phyloP scores from a whole-genome alignment of 2,329 filamentous ascomycete species.

The Penicillium sp. region DNA sequence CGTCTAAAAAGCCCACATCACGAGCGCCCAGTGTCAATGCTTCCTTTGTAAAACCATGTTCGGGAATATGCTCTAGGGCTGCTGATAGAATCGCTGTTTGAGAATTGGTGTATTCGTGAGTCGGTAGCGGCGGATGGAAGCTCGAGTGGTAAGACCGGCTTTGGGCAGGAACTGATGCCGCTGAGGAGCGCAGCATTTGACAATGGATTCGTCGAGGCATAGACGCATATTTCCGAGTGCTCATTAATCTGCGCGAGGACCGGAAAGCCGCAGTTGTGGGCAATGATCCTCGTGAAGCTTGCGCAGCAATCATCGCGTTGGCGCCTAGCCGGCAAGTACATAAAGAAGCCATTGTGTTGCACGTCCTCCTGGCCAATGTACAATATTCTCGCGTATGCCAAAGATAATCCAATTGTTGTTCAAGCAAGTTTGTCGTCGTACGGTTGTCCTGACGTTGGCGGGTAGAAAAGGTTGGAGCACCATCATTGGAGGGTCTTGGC shows the following conservation, averaged over 20 bases:
- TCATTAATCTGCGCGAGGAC: not conserved
- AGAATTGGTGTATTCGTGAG: slow-evolving; percentile 58
- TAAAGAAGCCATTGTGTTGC: not conserved
- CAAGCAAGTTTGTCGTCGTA: not conserved
- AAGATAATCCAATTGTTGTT: not conserved
- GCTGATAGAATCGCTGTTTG: slow-evolving; percentile 76
- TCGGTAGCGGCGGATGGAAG: slow-evolving; percentile 57
- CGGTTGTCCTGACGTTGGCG: not conserved
- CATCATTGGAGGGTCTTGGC: not conserved
- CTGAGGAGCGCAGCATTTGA: not conserved
- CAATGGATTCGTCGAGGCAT: not conserved
- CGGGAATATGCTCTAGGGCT: slow-evolving; percentile 73
- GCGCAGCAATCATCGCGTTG: slow-evolving; percentile 1
- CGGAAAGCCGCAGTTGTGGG: not conserved
- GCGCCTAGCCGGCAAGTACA: slow-evolving; percentile 4
- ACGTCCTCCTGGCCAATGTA: not conserved
- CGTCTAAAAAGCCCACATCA: slow-evolving; percentile 81
- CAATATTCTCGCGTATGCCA: not conserved
- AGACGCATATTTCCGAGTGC: not conserved
- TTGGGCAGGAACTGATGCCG: not conserved
- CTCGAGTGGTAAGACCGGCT: slow-evolving; percentile 65
- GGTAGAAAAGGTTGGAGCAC: not conserved
- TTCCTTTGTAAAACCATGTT: slow-evolving; percentile 73
- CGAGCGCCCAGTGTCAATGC: slow-evolving; percentile 73
- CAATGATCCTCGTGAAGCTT: not conserved